These are phyloP conservation scores for Coix lacrymajobi DNA, from an alignment of 176 grass and related monocot species.

Conservation along the genomic window DNA sequence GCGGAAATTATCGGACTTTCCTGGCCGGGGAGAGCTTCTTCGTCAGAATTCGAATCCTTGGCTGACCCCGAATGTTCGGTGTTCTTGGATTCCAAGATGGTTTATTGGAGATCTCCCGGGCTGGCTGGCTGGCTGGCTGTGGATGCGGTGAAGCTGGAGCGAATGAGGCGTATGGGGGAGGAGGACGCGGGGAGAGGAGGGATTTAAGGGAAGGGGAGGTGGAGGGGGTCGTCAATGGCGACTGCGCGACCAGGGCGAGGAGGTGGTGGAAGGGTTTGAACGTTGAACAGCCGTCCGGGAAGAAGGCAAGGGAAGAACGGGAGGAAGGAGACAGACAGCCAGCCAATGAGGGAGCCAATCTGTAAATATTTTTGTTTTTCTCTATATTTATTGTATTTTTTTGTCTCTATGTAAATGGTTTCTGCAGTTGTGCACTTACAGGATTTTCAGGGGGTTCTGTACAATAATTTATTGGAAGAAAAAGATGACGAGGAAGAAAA, in stretches of 20 bases:
- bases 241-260: not conserved
- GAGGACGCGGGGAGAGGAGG: constrained; percentile 13
- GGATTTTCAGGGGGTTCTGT: not conserved
- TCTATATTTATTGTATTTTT: too few relatives aligned
- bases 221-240: constrained; percentile 51
- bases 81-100: constrained; percentile 23
- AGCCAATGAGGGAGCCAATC: constrained; percentile 6
- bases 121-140: not conserved
- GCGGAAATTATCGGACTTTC: not conserved
- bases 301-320: not conserved
- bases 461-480: not conserved
- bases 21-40: not conserved
- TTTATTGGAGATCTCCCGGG: constrained; percentile 9
- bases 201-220: constrained; percentile 34
- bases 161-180: constrained; percentile 9
- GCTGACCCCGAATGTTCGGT: not conserved
- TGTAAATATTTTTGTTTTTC: not conserved
- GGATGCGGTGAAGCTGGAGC: not conserved
- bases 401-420: not conserved
- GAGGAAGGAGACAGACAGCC: not conserved
- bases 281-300: constrained; percentile 23
- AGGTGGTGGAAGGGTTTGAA: constrained; percentile 36
- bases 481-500: not conserved
- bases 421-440: not conserved
- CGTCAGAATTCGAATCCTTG: not conserved